phyloP scores from a whole-genome alignment of 108 stramenopile species.

The Epithemia pelagica region DNA sequence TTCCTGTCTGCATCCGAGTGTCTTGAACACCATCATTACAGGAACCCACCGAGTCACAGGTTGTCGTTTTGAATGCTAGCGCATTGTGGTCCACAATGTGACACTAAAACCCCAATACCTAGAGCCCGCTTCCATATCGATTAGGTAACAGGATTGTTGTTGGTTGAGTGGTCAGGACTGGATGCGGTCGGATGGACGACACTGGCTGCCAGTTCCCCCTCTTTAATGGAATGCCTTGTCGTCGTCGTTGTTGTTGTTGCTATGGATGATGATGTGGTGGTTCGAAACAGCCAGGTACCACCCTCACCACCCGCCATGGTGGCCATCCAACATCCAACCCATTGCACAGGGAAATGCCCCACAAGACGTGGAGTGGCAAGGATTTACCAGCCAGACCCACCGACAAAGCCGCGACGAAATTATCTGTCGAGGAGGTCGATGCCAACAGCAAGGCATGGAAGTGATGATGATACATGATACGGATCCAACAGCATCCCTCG shows the following conservation, averaged over 20 bases:
- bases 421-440: constrained; percentile 35
- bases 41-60: no score
- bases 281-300: not conserved
- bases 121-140: no score
- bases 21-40: no score
- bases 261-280: no score
- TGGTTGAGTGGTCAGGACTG: not conserved
- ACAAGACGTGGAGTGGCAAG: constrained; percentile 3
- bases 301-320: constrained; percentile 11
- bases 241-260: not conserved
- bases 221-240: not conserved
- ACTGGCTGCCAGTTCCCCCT: not conserved
- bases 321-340: constrained; percentile 26
- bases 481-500: no score
- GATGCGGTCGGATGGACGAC: not conserved
- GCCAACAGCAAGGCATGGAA: constrained; percentile 34
- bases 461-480: no score
- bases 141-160: not conserved
- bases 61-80: no score
- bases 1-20: no score
- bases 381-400: constrained; percentile 21
- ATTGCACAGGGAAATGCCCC: constrained; percentile 28
- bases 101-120: no score
- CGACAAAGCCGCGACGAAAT: constrained; percentile 37
- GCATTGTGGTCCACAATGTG: no score